Percentiles rank a stretch among this genome's conserved stretches.
Conservation (phyloP, 1,139 yeast species). For the Kodamaea suecica region DNA sequence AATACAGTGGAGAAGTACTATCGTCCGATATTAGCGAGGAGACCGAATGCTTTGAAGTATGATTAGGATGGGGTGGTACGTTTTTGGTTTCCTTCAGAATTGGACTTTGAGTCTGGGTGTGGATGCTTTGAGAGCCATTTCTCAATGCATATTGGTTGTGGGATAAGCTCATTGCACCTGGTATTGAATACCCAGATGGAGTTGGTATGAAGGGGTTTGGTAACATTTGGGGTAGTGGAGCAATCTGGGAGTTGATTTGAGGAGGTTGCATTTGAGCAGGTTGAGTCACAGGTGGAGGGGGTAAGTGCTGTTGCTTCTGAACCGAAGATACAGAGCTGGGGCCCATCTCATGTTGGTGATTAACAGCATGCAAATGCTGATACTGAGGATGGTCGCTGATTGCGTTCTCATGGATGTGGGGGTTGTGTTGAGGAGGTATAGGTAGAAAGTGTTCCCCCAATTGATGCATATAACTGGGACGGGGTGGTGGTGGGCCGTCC, state of each 20-base stretch:
- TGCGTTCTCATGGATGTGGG: slow-evolving; percentile 3
- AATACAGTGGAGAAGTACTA: slow-evolving; percentile 1
- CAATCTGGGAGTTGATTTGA: slow-evolving; percentile 1
- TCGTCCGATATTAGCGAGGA: neutral
- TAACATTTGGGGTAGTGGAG: slow-evolving; percentile 3
- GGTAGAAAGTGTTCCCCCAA: slow-evolving; percentile 11
- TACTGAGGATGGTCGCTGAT: slow-evolving; percentile 1
- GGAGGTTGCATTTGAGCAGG: slow-evolving; percentile 3
- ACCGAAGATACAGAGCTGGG: no score
- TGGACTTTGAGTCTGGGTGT: no score
- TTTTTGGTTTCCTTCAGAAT: no score
- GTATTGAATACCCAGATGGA: neutral
- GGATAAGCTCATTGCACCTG: neutral
- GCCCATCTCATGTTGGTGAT: neutral
- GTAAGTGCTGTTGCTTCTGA: slow-evolving; percentile 1
- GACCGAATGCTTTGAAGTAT: neutral
- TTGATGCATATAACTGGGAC: slow-evolving; percentile 8
- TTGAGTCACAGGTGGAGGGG: slow-evolving; percentile 2
- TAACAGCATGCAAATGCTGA: neutral
- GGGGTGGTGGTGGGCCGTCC: slow-evolving; percentile 7
- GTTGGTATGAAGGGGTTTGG: slow-evolving; percentile 1
- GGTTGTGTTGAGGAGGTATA: slow-evolving; percentile 7
- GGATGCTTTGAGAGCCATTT: no score
- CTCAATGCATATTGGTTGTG: neutral
- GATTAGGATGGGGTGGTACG: slow-evolving; percentile 1